Conservation (phyloP, 2,329 filamentous ascomycete species). For the Coleophoma cylindrospora region DNA sequence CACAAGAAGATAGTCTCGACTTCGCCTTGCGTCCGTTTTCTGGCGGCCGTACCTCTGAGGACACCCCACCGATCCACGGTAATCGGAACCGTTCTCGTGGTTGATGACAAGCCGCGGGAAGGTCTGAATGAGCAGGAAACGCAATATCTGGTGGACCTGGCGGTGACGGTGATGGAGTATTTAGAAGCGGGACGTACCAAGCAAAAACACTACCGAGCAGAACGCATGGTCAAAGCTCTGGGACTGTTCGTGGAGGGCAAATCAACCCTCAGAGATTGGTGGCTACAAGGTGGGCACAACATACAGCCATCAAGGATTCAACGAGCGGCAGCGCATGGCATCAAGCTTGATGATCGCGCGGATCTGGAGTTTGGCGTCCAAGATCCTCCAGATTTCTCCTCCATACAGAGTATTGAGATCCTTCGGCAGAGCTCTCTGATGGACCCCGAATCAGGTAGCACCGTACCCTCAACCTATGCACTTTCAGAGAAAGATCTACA, state of each 20-base stretch:
- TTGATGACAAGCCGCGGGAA: slow-evolving; percentile 50
- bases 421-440: neutral
- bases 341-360: slow-evolving; percentile 14
- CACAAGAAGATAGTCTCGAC: slow-evolving; percentile 28
- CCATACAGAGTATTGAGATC: slow-evolving; percentile 13
- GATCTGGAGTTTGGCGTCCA: slow-evolving; percentile 24
- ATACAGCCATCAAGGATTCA: slow-evolving; percentile 11
- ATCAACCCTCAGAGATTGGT: slow-evolving; percentile 28
- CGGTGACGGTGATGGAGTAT: slow-evolving; percentile 53
- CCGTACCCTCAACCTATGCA: slow-evolving; percentile 9
- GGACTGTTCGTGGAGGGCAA: slow-evolving; percentile 49
- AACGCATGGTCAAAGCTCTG: slow-evolving; percentile 48
- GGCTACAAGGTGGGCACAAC: slow-evolving; percentile 19
- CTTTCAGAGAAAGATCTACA: slow-evolving; percentile 14
- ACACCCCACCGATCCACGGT: slow-evolving; percentile 46
- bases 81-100: slow-evolving; percentile 55
- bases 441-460: slow-evolving; percentile 4
- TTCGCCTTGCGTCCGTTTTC: slow-evolving; percentile 38
- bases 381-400: slow-evolving; percentile 16
- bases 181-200: slow-evolving; percentile 49
- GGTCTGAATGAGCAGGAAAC: slow-evolving; percentile 42
- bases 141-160: slow-evolving; percentile 51
- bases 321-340: slow-evolving; percentile 2
- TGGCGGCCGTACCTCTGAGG: slow-evolving; percentile 56
- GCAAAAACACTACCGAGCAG: slow-evolving; percentile 46